Conservation (phyloP, 495 filamentous ascomycete species). For the Daldinia vernicosa region DNA sequence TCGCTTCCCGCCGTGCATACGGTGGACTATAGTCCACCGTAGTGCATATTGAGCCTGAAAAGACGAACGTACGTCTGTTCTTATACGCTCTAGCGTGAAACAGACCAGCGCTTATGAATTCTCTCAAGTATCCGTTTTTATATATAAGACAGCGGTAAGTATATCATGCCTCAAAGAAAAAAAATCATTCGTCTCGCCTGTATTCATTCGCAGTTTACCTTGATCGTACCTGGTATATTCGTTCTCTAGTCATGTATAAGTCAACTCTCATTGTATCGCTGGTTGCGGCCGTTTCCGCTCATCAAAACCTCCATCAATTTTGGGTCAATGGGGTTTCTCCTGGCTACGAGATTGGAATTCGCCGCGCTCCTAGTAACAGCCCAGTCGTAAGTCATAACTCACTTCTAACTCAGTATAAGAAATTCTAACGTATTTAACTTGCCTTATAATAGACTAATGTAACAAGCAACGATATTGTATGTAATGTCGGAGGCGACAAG, state of each 20-base stretch:
- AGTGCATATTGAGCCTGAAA: constrained; percentile 34
- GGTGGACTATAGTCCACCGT: too few relatives aligned
- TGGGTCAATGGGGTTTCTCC: constrained; percentile 50
- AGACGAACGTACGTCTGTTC: background rate
- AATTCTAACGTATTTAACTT: background rate
- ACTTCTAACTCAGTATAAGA: background rate
- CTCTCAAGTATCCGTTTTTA: background rate
- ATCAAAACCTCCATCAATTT: constrained; percentile 53
- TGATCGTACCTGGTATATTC: background rate
- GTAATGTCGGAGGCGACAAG: constrained; percentile 49
- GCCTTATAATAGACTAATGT: constrained; percentile 39
- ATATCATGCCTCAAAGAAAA: background rate
- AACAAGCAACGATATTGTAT: constrained; percentile 46
- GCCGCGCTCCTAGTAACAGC: constrained; percentile 50
- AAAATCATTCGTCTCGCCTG: background rate
- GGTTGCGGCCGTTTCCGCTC: constrained; percentile 42
- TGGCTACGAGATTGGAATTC: constrained; percentile 51
- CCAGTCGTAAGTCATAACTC: constrained; percentile 36
- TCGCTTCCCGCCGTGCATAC: constrained; percentile 7
- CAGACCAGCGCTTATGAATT: background rate
- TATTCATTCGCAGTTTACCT: background rate
- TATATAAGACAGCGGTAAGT: background rate
- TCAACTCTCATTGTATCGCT: constrained; percentile 26
- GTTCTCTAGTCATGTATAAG: constrained; percentile 25
- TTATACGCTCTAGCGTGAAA: background rate